A percentile compares a stretch with the other conserved stretches of the same genome.
These are phyloP conservation scores for Pseudoturritis turrita DNA, from an alignment of 345 rosid species.

Conservation along the genomic window DNA sequence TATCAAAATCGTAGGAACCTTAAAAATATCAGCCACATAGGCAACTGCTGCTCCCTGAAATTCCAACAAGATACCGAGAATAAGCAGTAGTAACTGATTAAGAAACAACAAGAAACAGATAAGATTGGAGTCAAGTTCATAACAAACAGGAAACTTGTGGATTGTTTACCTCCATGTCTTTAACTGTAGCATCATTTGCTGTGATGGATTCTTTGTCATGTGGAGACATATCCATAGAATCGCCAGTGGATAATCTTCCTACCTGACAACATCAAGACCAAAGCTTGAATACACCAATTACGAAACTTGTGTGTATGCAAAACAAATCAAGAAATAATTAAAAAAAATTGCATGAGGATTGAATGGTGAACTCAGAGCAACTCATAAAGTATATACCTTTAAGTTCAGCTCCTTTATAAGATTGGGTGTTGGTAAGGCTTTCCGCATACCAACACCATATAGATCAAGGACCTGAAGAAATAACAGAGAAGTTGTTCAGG, in stretches of 20 bases:
- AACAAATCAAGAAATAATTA: not conserved
- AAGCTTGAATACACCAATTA: conserved; percentile 1
- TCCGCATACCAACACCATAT: conserved; percentile 74
- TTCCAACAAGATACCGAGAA: not conserved
- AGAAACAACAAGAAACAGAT: conserved; percentile 1
- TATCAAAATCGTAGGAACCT: conserved; percentile 73
- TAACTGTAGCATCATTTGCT: conserved; percentile 78
- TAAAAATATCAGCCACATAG: conserved; percentile 71
- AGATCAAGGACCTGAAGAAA: conserved; percentile 65
- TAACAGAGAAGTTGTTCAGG: not conserved
- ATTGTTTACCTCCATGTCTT: conserved; percentile 91
- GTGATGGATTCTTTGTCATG: conserved; percentile 63
- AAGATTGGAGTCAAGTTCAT: conserved; percentile 9
- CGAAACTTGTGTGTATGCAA: not conserved
- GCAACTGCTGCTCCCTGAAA: conserved; percentile 89
- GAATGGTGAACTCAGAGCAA: conserved; percentile 8
- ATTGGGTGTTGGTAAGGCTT: conserved; percentile 57
- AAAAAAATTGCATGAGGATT: conserved; percentile 1
- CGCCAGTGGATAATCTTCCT: conserved; percentile 86
- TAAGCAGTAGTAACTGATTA: not conserved
- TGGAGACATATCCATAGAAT: conserved; percentile 82
- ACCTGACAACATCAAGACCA: conserved; percentile 38
- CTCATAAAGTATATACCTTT: conserved; percentile 49
- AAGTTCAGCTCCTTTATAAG: conserved; percentile 63
- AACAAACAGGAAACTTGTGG: not conserved